Evolutionary conservation across 2,329 filamentous ascomycete species (phyloP).

Genomic region (Arthrobotrys megalospora): DNA sequence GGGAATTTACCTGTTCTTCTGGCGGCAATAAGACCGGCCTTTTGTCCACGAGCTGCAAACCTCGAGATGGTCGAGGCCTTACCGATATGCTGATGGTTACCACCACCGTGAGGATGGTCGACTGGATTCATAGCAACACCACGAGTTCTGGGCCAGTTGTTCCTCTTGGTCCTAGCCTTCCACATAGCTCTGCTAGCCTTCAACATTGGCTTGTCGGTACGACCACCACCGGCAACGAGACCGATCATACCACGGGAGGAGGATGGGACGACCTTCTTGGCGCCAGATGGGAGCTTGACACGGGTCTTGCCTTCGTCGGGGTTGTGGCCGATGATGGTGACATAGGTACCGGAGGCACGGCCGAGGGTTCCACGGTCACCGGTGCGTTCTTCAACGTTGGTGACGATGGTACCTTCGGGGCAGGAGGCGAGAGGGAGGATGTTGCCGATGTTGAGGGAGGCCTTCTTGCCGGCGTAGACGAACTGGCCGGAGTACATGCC

Average conservation of each 20-base stretch:
- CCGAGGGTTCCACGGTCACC: constrained; percentile 97
- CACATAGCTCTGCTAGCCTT: constrained; percentile 99
- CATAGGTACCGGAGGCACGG: constrained; percentile 99
- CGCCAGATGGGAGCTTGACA: constrained; percentile 93
- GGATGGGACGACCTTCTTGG: constrained; percentile 99
- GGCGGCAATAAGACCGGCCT: constrained; percentile 98
- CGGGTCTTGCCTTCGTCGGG: constrained; percentile 99
- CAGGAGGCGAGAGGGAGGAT: constrained; percentile 93
- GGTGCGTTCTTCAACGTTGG: constrained; percentile 99
- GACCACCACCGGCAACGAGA: constrained; percentile 98
- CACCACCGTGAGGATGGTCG: constrained; percentile 98
- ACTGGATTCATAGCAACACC: constrained; percentile 99
- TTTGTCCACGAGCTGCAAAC: constrained; percentile 98
- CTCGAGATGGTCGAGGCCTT: constrained; percentile 99
- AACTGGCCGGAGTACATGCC: constrained; percentile 99
- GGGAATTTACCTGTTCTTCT: constrained; percentile 83
- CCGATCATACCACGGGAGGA: constrained; percentile 97
- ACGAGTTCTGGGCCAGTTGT: constrained; percentile 99
- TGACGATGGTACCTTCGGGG: constrained; percentile 98
- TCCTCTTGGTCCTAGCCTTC: constrained; percentile 99
- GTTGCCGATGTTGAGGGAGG: constrained; percentile 96
- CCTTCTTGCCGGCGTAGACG: constrained; percentile 99
- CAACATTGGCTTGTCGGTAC: constrained; percentile 99
- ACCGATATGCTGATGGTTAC: constrained; percentile 99
- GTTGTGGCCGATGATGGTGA: constrained; percentile 98